Evolutionary conservation across 2,329 filamentous ascomycete species (phyloP).

Genomic region (Fusarium sublunatum): DNA sequence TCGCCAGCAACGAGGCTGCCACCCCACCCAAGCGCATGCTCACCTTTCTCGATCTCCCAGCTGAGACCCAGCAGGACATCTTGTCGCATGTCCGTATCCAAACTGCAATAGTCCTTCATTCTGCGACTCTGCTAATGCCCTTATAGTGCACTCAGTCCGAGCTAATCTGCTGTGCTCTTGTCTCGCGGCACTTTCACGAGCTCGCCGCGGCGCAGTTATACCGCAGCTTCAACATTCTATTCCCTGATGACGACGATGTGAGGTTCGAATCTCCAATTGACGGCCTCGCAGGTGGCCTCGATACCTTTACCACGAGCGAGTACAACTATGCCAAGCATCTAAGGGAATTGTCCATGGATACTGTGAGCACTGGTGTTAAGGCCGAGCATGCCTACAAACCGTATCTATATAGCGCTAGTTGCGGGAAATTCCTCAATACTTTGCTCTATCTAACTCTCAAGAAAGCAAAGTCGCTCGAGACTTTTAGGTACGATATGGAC

Average conservation of each 20-base stretch:
- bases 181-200: slow-evolving; percentile 67
- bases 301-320: slow-evolving; percentile 71
- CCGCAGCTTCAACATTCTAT: slow-evolving; percentile 69
- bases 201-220: slow-evolving; percentile 69
- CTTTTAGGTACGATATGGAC: slow-evolving; percentile 60
- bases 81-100: slow-evolving; percentile 57
- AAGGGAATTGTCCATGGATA: slow-evolving; percentile 66
- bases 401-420: slow-evolving; percentile 66
- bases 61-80: slow-evolving; percentile 62
- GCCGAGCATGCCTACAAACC: slow-evolving; percentile 65
- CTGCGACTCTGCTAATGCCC: slow-evolving; percentile 12
- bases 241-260: slow-evolving; percentile 68
- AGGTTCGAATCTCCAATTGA: slow-evolving; percentile 66
- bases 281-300: slow-evolving; percentile 66
- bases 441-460: slow-evolving; percentile 67
- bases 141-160: slow-evolving; percentile 63
- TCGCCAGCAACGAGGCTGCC: slow-evolving; percentile 47
- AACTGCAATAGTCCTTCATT: not conserved
- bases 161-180: slow-evolving; percentile 67
- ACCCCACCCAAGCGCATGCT: slow-evolving; percentile 37
- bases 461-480: slow-evolving; percentile 65
- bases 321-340: slow-evolving; percentile 72
- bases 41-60: slow-evolving; percentile 57
- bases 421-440: slow-evolving; percentile 73
- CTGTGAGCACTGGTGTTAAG: slow-evolving; percentile 62